A percentile compares a stretch with the other conserved stretches of the same genome.
These are phyloP conservation scores for Eustoma russellianum DNA, from an alignment of 257 asterid species.

Conservation along the genomic window DNA sequence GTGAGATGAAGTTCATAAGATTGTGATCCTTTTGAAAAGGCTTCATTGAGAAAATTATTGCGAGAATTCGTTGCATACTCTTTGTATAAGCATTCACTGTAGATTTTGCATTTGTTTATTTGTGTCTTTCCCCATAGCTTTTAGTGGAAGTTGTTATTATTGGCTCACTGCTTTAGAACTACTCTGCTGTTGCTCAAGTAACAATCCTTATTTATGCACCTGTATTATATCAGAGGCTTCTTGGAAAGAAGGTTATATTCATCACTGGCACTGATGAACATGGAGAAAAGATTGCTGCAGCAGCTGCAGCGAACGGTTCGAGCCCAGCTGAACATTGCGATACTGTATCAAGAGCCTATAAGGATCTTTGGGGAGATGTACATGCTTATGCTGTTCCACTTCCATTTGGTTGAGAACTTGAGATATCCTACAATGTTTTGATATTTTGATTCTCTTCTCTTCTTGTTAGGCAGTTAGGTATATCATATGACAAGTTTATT, in stretches of 20 bases:
- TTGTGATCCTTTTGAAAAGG: no score
- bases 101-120: no score
- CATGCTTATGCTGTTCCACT: slow-evolving; percentile 1
- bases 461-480: slow-evolving; percentile 52
- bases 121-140: no score
- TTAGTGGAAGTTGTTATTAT: no score
- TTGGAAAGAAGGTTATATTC: slow-evolving; percentile 69
- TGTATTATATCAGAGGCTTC: slow-evolving; percentile 56
- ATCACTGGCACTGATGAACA: slow-evolving; percentile 97
- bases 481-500: slow-evolving; percentile 78
- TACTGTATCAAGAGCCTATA: slow-evolving; percentile 64
- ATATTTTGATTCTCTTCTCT: slow-evolving; percentile 10
- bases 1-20: no score
- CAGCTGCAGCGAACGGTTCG: slow-evolving; percentile 70
- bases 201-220: neutral
- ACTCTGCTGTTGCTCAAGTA: neutral
- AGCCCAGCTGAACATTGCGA: slow-evolving; percentile 78
- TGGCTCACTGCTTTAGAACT: no score
- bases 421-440: slow-evolving; percentile 3
- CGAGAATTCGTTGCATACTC: no score
- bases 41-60: no score
- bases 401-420: neutral
- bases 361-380: slow-evolving; percentile 79
- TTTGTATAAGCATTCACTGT: no score
- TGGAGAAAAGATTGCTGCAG: slow-evolving; percentile 89